These are phyloP conservation scores for Spizellomyces punctatus DNA, from an alignment of 192 early-diverging fungal species.

Conservation along the genomic window DNA sequence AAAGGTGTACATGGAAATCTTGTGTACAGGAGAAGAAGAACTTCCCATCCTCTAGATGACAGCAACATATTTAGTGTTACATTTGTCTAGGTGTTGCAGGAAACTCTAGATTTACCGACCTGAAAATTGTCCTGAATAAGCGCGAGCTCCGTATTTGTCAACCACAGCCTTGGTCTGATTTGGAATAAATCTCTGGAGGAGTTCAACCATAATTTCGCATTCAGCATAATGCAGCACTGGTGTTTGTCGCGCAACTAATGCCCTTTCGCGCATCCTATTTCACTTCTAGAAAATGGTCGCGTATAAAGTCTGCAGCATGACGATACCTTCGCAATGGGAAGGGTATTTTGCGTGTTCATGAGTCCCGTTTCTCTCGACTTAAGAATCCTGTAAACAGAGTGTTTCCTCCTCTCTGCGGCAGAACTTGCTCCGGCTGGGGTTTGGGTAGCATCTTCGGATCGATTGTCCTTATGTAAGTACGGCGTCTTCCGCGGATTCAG, in stretches of 20 bases:
- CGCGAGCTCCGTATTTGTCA: slow-evolving; percentile 32
- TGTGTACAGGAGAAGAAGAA: slow-evolving; percentile 61
- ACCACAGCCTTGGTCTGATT: slow-evolving; percentile 25
- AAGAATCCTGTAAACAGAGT: neutral
- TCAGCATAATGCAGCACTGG: neutral
- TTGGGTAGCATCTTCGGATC: too few relatives aligned
- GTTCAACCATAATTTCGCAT: neutral
- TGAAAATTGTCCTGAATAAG: slow-evolving; percentile 62
- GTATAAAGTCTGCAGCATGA: too few relatives aligned
- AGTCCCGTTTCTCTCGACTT: slow-evolving; percentile 13
- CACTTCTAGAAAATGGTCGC: too few relatives aligned
- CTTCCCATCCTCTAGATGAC: slow-evolving; percentile 36
- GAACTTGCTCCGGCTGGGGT: too few relatives aligned
- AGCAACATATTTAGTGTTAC: neutral
- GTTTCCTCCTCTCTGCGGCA: too few relatives aligned
- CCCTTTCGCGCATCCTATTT: too few relatives aligned
- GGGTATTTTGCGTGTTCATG: slow-evolving; percentile 21
- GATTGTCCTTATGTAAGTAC: neutral
- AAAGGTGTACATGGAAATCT: slow-evolving; percentile 63
- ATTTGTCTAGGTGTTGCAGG: slow-evolving; percentile 39
- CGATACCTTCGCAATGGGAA: slow-evolving; percentile 24
- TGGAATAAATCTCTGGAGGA: slow-evolving; percentile 17
- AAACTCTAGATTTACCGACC: slow-evolving; percentile 7
- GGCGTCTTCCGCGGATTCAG: neutral
- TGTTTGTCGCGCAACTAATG: neutral